Evolutionary conservation across 805 yeast genomes (phyloP).

Genomic region (Kodamaea hsintzibuensis): DNA sequence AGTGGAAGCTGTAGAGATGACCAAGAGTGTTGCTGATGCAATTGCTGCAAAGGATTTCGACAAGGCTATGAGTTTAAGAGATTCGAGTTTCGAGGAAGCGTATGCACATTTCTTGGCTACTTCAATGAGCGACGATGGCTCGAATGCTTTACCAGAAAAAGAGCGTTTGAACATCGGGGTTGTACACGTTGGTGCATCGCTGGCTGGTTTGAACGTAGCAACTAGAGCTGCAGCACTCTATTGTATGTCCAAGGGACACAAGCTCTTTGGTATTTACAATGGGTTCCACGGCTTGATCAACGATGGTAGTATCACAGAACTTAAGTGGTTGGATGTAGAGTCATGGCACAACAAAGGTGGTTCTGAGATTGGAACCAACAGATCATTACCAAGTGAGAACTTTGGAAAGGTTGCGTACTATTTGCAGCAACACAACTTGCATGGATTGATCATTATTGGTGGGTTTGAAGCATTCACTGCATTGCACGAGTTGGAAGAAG

Average conservation of each 20-base stretch:
- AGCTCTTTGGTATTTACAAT: constrained; percentile 67
- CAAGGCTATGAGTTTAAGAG: constrained; percentile 69
- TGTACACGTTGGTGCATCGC: constrained; percentile 78
- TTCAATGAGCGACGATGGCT: constrained; percentile 37
- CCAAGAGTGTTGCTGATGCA: constrained; percentile 71
- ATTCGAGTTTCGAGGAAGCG: constrained; percentile 67
- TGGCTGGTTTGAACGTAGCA: constrained; percentile 79
- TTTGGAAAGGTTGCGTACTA: constrained; percentile 71
- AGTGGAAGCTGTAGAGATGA: constrained; percentile 70
- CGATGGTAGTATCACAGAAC: constrained; percentile 58
- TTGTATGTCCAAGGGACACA: constrained; percentile 76
- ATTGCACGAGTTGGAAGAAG: constrained; percentile 61
- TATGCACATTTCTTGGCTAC: constrained; percentile 62
- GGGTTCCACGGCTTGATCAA: constrained; percentile 73
- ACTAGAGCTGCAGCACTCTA: constrained; percentile 72
- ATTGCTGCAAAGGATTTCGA: constrained; percentile 66
- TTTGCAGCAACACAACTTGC: constrained; percentile 64
- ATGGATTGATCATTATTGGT: constrained; percentile 75
- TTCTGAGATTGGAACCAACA: constrained; percentile 79
- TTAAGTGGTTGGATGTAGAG: constrained; percentile 69
- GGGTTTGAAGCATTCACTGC: constrained; percentile 83
- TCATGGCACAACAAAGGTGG: constrained; percentile 79
- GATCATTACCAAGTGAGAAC: constrained; percentile 67
- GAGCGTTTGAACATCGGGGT: constrained; percentile 66
- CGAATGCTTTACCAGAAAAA: constrained; percentile 44